Base-by-base conservation (phyloP, 2,329 filamentous ascomycete genomes). In the Cryphonectria radicalis region DNA sequence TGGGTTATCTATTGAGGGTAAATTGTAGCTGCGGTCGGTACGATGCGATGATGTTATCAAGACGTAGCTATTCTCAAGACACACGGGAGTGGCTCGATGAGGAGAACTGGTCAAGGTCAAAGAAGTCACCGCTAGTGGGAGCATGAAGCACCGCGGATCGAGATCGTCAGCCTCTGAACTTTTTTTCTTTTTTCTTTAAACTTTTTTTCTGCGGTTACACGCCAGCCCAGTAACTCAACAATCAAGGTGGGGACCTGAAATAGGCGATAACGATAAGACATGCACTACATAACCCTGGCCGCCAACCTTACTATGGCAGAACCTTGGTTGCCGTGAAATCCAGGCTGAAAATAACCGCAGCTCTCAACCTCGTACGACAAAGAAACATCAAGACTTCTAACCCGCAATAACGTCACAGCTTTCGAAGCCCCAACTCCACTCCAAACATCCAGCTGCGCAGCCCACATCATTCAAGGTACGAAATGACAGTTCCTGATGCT, bases 341-440 rank as follows among this genome's bases (percentile, higher is more conserved):
- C 67, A 55, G 67, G 67, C 63, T 25, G 40, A 64, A 69, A 69
- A 65, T 46, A 65, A 28, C 63, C 60, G 62, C 60, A 66, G 70
- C 59, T 64, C 62, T 70, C 22, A 19, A 57, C 64, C 19, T 60
- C 71, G 50, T 70, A 66, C 68, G 63, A 70, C 65, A 40, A 19
- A 40, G 37, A 40, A 25, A 35, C 35, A 28, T 64, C 37, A 46
- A 46, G 19, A 13, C 35, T 42, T 28, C 37, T 1, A 43, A 17
- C 37, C 55, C 28, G 66, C 46, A 59, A 46, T 40, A 75, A 73
- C 74, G 73, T 68, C 71, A 74, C 73, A 72, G 67, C 69, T 57
- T 17, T 63, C 28, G 35, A 25, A 64, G 43, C 35, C 46, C 57
- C 42, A 65, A 63, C 50, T 66, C 66, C 42, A 14, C 65, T 59